Evolutionary conservation across 1,139 yeast species (phyloP).

Genomic region (Suhomyces maxii): DNA sequence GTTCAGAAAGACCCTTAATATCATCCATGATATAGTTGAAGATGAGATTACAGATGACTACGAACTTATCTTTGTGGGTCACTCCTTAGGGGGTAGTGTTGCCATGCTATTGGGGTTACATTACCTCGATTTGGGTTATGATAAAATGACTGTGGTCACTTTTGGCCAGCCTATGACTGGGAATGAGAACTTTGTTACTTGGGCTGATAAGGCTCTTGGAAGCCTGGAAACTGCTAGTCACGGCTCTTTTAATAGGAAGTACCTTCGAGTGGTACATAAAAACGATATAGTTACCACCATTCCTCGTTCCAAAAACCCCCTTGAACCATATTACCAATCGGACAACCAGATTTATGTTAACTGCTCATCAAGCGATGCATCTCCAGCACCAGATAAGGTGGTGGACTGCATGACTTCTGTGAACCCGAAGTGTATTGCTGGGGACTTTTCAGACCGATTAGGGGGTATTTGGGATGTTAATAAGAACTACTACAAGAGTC

Average conservation of each 20-base stretch:
- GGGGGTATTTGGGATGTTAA: conserved; percentile 10
- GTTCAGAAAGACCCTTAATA: conserved; percentile 31
- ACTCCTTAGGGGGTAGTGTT: conserved; percentile 54
- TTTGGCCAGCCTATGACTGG: conserved; percentile 58
- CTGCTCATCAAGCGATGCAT: conserved; percentile 27
- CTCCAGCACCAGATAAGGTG: conserved; percentile 31
- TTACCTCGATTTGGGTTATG: conserved; percentile 36
- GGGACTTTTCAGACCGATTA: conserved; percentile 27
- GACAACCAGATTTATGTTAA: conserved; percentile 49
- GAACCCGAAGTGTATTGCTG: conserved; percentile 38
- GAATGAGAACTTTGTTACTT: conserved; percentile 37
- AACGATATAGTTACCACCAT: conserved; percentile 47
- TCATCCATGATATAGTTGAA: conserved; percentile 27
- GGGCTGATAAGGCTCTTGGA: conserved; percentile 39
- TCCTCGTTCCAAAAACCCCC: conserved; percentile 31
- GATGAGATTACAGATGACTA: conserved; percentile 30
- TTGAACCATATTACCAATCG: conserved; percentile 38
- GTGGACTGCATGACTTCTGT: conserved; percentile 34
- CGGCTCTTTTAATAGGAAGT: conserved; percentile 28
- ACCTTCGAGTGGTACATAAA: conserved; percentile 46
- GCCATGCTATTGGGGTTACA: conserved; percentile 42
- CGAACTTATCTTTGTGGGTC: conserved; percentile 46
- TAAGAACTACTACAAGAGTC: conserved; percentile 36
- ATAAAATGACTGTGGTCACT: conserved; percentile 37
- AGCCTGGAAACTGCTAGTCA: conserved; percentile 24